Evolutionary conservation across 2,329 filamentous ascomycete species (phyloP), one percentile per base, ranked within the genome.

Genomic region (Clonostachys byssicola): DNA sequence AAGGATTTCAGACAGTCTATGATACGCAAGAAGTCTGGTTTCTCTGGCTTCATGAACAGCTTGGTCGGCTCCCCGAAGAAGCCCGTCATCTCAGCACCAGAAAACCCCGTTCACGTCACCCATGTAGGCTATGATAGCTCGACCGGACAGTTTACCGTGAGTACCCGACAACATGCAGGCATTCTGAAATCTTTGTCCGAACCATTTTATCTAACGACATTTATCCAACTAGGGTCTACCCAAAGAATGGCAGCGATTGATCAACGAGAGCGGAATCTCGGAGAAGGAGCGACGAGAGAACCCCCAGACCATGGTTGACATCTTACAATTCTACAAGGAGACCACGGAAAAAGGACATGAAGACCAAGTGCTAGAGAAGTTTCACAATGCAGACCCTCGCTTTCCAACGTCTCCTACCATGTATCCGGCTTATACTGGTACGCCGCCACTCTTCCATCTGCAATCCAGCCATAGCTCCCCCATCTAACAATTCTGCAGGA

Each of bases 51-150:
- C 60, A 85, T 96, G 74, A 92, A 85, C 65, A 92, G 86, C 63
- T 64, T 86, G 51, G 84, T 95, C 49, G 88, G 89, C 54, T 92
- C 91, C 35, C 91, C 89, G 46, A 89, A 92, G 67, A 89, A 91
- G 54, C 90, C 94, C 42, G 83, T 92, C 66, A 99, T 99, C 59
- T 97, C 94, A n/a, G 89, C 91, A 36, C 94, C 94, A 47, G 92
- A 96, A 68, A 97, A 99, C 60, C 94, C 94, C 43, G 91, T 97
- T 50, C 94, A 97, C 70, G 89, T 99, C 59, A 97, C 92, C 48
- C 94, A 99, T 68, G 94, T 99, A 55, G 92, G 92, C 57, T 96
- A 96, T 66, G 92, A 99, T 68, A 95, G 94, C 70, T 81, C 89
- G 60, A 97, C 94, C 5, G 94, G 94, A 55, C 89, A 96, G 70